These are phyloP conservation scores for Chromosphaera perkinsii DNA, from an alignment of 208 protist species.

Conservation along the genomic window DNA sequence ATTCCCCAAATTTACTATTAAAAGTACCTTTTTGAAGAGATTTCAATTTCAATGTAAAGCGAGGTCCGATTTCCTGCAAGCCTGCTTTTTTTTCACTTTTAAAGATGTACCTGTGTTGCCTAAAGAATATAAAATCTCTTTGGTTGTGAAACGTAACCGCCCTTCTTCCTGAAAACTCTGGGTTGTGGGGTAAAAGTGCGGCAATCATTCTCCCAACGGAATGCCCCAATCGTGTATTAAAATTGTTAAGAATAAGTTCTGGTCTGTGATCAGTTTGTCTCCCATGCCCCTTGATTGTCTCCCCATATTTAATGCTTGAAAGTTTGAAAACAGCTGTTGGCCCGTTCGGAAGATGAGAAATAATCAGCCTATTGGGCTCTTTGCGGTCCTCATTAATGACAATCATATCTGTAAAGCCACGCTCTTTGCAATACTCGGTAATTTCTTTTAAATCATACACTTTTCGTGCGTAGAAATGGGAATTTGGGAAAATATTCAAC, in stretches of 20 bases:
- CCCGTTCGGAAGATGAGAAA: constrained; percentile 74
- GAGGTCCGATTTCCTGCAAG: constrained; percentile 72
- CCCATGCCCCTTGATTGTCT: constrained; percentile 57
- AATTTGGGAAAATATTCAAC: constrained; percentile 53
- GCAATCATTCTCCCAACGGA: constrained; percentile 56
- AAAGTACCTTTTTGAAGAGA: constrained; percentile 71
- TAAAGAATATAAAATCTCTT: constrained; percentile 82
- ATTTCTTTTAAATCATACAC: constrained; percentile 57
- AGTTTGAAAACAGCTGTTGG: constrained; percentile 75
- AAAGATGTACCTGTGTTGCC: constrained; percentile 77
- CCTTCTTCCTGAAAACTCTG: constrained; percentile 64
- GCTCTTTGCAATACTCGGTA: constrained; percentile 47
- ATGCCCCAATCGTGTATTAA: constrained; percentile 67
- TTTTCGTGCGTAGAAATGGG: constrained; percentile 40
- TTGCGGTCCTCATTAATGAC: constrained; percentile 67
- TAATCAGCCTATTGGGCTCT: constrained; percentile 45
- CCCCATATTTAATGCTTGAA: constrained; percentile 47
- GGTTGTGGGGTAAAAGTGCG: constrained; percentile 60
- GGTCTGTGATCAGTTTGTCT: constrained; percentile 54
- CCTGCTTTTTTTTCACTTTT: constrained; percentile 48
- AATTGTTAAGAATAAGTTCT: constrained; percentile 79
- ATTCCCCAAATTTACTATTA: constrained; percentile 64
- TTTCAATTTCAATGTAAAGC: constrained; percentile 73
- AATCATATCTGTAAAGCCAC: constrained; percentile 71
- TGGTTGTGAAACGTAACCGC: constrained; percentile 78